Evolutionary conservation across 495 filamentous ascomycete species (phyloP).

Genomic region (Hypomontagnella monticulosa): DNA sequence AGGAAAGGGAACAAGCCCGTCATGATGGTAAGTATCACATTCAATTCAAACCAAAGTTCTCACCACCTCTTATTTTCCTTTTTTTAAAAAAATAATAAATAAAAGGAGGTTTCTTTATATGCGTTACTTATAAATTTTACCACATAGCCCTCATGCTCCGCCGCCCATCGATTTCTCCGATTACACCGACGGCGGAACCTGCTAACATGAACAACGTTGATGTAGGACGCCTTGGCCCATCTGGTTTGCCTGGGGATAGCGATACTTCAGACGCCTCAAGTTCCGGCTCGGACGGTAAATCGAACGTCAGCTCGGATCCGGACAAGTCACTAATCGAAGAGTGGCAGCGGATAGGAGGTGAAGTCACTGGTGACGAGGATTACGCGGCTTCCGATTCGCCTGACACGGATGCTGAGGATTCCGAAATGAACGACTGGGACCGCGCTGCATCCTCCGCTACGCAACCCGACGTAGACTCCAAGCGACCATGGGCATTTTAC

Average conservation of each 20-base stretch:
- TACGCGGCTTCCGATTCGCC: slow-evolving; percentile 32
- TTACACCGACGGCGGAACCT: slow-evolving; percentile 9
- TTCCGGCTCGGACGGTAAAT: slow-evolving; percentile 8
- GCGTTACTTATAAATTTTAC: background rate
- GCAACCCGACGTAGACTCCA: background rate
- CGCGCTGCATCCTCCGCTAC: background rate
- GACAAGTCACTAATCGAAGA: slow-evolving; percentile 28
- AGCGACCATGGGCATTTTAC: slow-evolving; percentile 42
- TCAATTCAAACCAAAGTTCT: background rate
- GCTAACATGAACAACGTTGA: background rate
- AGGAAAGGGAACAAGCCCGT: slow-evolving; percentile 31
- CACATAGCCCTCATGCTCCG: background rate
- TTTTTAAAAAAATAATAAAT: too few relatives aligned
- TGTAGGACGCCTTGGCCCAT: background rate
- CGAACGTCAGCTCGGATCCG: slow-evolving; percentile 7
- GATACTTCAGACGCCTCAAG: slow-evolving; percentile 3
- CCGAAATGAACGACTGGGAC: slow-evolving; percentile 28
- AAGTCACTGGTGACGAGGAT: slow-evolving; percentile 41
- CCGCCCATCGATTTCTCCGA: slow-evolving; percentile 8
- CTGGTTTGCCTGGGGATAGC: background rate
- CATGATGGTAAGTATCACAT: slow-evolving; percentile 1
- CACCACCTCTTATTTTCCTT: background rate
- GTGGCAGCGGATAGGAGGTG: slow-evolving; percentile 28
- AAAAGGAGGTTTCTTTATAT: background rate
- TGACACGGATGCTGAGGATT: slow-evolving; percentile 25